Conservation (phyloP, 2,329 filamentous ascomycete species). For the Neonectria neomacrospora region DNA sequence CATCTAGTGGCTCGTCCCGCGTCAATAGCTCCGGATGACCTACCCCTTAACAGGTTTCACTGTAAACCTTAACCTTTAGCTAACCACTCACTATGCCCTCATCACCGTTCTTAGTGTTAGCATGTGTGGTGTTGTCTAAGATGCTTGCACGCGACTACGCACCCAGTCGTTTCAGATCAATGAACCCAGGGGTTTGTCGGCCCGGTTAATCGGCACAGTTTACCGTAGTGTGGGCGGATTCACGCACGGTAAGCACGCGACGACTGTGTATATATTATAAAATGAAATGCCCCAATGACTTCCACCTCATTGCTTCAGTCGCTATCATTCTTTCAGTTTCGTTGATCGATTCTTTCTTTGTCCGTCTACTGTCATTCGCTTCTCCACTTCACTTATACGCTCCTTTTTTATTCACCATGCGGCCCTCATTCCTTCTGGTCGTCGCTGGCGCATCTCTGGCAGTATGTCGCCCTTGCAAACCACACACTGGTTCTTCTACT, state of each 20-base stretch:
- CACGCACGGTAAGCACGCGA: neutral
- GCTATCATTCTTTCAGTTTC: conserved; percentile 3
- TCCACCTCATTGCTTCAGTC: neutral
- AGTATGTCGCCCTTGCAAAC: conserved; percentile 2
- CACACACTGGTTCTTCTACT: conserved; percentile 1
- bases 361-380: neutral
- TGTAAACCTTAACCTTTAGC: too few species aligned
- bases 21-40: too few species aligned
- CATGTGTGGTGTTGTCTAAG: too few species aligned
- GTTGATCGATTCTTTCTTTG: conserved; percentile 19
- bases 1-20: too few species aligned
- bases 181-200: neutral
- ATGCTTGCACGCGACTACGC: too few species aligned
- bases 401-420: conserved; percentile 1
- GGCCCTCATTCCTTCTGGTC: conserved; percentile 11
- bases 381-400: conserved; percentile 3
- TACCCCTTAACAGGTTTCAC: too few species aligned
- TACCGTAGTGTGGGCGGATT: conserved; percentile 15
- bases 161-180: conserved; percentile 16
- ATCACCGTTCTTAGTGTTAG: too few species aligned
- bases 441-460: conserved; percentile 1
- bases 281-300: neutral
- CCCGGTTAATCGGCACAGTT: conserved; percentile 9
- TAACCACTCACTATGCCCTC: too few species aligned
- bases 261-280: neutral